Base-by-base conservation (phyloP, 306 rosid species). In the Vachellia pachyceras region DNA sequence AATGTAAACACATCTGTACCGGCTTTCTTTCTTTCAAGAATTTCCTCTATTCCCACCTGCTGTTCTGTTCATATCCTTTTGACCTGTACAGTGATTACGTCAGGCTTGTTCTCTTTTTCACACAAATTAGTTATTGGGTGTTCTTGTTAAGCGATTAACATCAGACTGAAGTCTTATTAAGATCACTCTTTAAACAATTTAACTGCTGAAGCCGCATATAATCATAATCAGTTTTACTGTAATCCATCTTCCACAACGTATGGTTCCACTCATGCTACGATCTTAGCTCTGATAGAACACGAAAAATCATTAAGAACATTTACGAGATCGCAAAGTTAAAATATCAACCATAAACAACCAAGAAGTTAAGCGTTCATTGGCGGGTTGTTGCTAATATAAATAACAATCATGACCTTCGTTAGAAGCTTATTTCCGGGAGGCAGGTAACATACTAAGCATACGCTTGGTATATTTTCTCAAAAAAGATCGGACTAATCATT, bases 1-100 rank as follows among this genome's bases (percentile, higher is more conserved):
- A 61, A 76, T 41, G 12, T 42, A 71, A 46, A 46, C 40, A 49
- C 55, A 72, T 49, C 7, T 83, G 50, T 10, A 66, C 80, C 60
- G 46, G 18, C 69, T 72, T 77, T 25, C 33, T 66, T 54, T 72
- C 6, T 20, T 57, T 65, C 41, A 18, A 54, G 4, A 0, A n/a
- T 69, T 61, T 40, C 29, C 49, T 6, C 3, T 70, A 10, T 79
- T 72, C 45, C 57, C n/a, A 29, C 40, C 58, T 44, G 11, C 74
- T 68, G 41, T 11, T 71, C 72, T 13, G 33, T 29, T 29, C 33
- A 20, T 41, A 8, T 6, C 10, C 52, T 44, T 23, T 22, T 22
- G 18, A 54, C n/a, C 42, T 44, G 67, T 78, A 70, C 65, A 17
- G 37, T 72, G 41, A 73, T 25, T n/a, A 7, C 73, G 57, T 8